Percentiles rank a stretch among this genome's conserved stretches.
These are phyloP conservation scores for Trichoderma asperelloides DNA, from an alignment of 495 filamentous ascomycete genomes.

Conservation along the genomic window DNA sequence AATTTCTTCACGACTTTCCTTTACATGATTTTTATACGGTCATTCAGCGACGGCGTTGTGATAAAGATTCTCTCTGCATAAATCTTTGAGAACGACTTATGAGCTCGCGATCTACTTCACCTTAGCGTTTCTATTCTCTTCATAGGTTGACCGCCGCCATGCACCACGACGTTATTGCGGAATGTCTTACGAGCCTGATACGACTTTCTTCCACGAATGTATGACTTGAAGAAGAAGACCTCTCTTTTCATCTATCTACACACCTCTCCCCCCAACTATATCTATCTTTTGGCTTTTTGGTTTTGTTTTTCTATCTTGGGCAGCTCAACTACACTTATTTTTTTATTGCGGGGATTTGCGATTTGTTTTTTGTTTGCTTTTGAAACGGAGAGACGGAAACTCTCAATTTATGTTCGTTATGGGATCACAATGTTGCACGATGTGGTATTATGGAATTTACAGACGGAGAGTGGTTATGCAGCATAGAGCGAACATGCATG, in stretches of 20 bases:
- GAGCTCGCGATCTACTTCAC: constrained; percentile 3
- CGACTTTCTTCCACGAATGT: constrained; percentile 13
- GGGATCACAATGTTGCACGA: constrained; percentile 2
- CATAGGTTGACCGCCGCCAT: constrained; percentile 3
- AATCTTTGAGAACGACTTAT: constrained; percentile 3
- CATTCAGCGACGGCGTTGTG: constrained; percentile 6
- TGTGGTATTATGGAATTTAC: constrained; percentile 1
- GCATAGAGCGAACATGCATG: constrained; percentile 8
- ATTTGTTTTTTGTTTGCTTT: constrained; percentile 4
- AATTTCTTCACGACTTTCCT: constrained; percentile 4
- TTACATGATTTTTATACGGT: not conserved
- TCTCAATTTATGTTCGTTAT: not conserved
- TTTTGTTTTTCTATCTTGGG: constrained; percentile 18
- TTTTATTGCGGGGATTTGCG: constrained; percentile 9
- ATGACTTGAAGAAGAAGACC: constrained; percentile 13
- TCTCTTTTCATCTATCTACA: not conserved
- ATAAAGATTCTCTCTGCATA: not conserved
- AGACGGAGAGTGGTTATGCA: not conserved
- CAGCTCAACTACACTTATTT: constrained; percentile 18
- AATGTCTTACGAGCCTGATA: constrained; percentile 9
- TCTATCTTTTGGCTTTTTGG: constrained; percentile 20
- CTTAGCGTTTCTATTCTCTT: constrained; percentile 8
- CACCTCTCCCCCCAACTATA: constrained; percentile 18
- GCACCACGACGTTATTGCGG: constrained; percentile 6
- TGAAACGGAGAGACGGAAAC: constrained; percentile 12